Evolutionary conservation across 257 asterid species (phyloP), one percentile per base, ranked within the genome.

Genomic region (Petrea volubilis): DNA sequence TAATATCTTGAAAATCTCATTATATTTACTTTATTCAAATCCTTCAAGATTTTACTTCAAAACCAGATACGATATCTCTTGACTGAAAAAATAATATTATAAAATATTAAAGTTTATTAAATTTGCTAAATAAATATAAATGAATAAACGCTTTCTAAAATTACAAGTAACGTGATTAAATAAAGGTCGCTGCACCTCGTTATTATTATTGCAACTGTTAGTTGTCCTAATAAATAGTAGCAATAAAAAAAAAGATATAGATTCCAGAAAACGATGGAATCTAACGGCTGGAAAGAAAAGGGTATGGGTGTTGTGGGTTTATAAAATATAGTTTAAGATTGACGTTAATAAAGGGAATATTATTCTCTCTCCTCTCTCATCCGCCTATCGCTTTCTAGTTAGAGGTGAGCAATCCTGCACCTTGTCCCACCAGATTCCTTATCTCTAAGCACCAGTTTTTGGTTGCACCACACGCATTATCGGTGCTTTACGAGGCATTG

Each of bases 381-480:
- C 7, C 7, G 3, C 6, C 9, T 27, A 5, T 70, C 73, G 68
- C 64, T 76, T 70, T 76, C 77, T 2, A 51, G 63, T 38, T 56
- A 33, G 72, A 25, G 44, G 34, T 51, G 68, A 55, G 77, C 51
- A 47, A 70, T 67, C 25, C 38, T 20, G 29, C 33, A 36, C 12
- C 17, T 33, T 34, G 66, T 53, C 77, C 51, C 66, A 58, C 82
- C 52, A 65, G 78, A 74, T 77, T 81, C 82, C 85, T 81, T 71
- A 81, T 77, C 82, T 74, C 70, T 49, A 73, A 25, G 43, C 43
- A 24, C 8, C 41, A 58, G 50, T 38, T 1, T 38, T 80, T 72
- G 74, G 80, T 77, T 77, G 79, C 60, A 80, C 75, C 74, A 56
- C 84, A 72, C 79, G 79, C 81, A 68, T 60, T 71, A 55, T 56